Evolutionary conservation across 495 filamentous ascomycete genomes (phyloP), one percentile per base, ranked within the genome.

Genomic region (Neurospora sp.): DNA sequence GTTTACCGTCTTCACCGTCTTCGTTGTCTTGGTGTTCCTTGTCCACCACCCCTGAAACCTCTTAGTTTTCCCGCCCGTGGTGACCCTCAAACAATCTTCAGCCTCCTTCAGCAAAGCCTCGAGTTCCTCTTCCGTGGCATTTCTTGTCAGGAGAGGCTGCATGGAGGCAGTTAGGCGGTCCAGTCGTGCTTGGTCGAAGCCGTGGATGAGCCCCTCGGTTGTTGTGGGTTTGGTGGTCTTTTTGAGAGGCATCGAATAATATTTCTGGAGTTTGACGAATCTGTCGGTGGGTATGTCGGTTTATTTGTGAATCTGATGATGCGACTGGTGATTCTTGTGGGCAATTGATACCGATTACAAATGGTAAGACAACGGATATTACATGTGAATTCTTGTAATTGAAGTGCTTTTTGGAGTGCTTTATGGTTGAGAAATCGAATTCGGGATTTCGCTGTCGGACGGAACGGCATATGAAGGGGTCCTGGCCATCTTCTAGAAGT

Each of bases 61-160:
- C 27, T 62, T 62, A 1, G 14, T 18, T 35, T 35, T 35, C 27
- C 54, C 54, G 14, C 54, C 40, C 39, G 40, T 46, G 9, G 27
- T 73, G 42, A 20, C 54, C 39, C 20, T 40, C 49, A 75, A 31
- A 20, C 23, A 70, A 16, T 23, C 39, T 20, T 70, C 62, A 5
- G 72, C 72, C 60, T 70, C 62, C 44, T 44, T 70, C 14, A 73
- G 44, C 11, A 70, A 38, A 27, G 20, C 39, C 20, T 73, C 62
- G 23, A 73, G 39, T 35, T 74, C 73, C 46, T 72, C 71, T 18
- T 69, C 46, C 37, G 70, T 69, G 8, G 31, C 70, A 11, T 72
- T 46, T 39, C 37, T 66, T 2, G 44, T 69, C 39, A 74, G 49
- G 70, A 74, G 46, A 4, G 73, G 73, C 39, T 74, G 73, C 46